Evolutionary conservation across 2,329 filamentous ascomycete species (phyloP), one percentile per base, ranked within the genome.

Genomic region (Cylindrodendrum hubeiense): DNA sequence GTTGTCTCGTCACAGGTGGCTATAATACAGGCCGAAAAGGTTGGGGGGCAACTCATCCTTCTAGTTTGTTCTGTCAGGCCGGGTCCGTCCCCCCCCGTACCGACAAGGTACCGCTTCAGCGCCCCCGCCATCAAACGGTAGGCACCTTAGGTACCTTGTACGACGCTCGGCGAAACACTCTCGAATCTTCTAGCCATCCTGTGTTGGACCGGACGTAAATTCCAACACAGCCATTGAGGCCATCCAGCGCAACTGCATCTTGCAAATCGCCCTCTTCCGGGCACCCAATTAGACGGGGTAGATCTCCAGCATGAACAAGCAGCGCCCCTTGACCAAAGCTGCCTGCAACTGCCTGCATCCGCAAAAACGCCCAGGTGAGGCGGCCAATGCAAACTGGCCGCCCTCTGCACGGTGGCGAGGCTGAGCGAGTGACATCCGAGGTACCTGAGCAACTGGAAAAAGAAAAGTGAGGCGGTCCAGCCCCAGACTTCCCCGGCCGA

Each of bases 121-220:
- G 22, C 53, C 53, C 60, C 55, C 46, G 33, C 53, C 46, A 57
- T 60, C 26, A 6, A 60, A n/a, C 47, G 44, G 44, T 47, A 26
- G n/a, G n/a, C n/a, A n/a, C n/a, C n/a, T n/a, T n/a, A 24, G 44
- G 24, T n/a, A 17, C 22, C 17, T 19, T 12, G 21, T 24, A 24
- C 43, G 6, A 17, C 24, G 44, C 19, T 12, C 47, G 28, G 15
- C 15, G n/a, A 19, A 50, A 30, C 12, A 17, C 21, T 51, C 60
- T 71, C 71, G 71, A 73, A 73, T 52, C 71, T 73, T 73, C 71
- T 73, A 73, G 71, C 65, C 64, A 61, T 63, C 55, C 43, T 33
- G n/a, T 33, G 28, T 34, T 33, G 12, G 28, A 33, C 47, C 21
- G n/a, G 37, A 8, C 47, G 3, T 26, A 21, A 10, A 21, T 21